Evolutionary conservation across 2,329 filamentous ascomycete species (phyloP), one percentile per base, ranked within the genome.

Genomic region (Zasmidium citrigriseum): DNA sequence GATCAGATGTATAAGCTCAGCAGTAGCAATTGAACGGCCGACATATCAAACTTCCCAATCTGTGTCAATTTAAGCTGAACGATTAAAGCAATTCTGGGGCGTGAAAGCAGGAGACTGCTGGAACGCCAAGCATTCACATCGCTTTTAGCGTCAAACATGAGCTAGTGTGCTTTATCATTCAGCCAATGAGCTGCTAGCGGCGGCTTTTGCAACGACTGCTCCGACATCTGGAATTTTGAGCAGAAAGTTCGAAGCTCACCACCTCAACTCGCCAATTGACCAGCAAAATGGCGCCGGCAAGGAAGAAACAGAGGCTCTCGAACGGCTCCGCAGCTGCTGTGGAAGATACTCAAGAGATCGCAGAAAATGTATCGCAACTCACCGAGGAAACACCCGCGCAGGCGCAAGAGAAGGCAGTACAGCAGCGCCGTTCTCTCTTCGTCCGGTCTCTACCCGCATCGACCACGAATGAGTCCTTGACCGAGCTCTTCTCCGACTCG

Each of bases 401-500:
- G 50, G 57, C 58, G 48, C 59, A 61, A 54, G 49, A 64, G 50
- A 60, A 64, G 58, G 60, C 66, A 44, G 53, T 61, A 25, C 59
- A 68, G 59, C 64, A 69, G 58, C 52, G 64, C 44, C 60, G 70
- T 22, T 72, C 93, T 47, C 86, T 99, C 65, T 99, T 99, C 78
- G 88, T 99, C 64, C 90, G 93, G 68, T 93, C 90, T 52, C 84
- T 99, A 49, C 90, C 93, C 20, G 78, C 88, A 21, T 84, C 82
- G 22, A 88, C 89, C 38, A 98, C 93, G 29, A 90, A 86, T 72
- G 92, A 97, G 70, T 83, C 83, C 54, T 82, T 99, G 63, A 90
- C 92, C 59, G 88, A 91, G 59, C 89, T 93, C 75, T 99, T 99
- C 77, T 98, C 95, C 5, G 86, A 97, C 73, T 89, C 92, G 59